Base-by-base conservation (phyloP, 2,329 filamentous ascomycete species). In the Aspergillus sp. region DNA sequence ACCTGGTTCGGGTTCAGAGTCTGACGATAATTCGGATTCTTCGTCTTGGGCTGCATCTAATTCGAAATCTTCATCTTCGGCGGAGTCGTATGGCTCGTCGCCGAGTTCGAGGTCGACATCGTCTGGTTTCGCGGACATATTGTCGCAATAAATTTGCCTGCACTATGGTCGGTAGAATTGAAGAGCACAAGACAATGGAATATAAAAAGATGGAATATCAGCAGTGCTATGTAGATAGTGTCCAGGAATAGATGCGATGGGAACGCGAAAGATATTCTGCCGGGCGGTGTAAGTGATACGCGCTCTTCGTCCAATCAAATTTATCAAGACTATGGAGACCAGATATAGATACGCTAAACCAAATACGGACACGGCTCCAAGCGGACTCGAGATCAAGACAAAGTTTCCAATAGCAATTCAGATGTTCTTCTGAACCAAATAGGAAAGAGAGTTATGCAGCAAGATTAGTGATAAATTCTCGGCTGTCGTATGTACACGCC, bases 51-150 rank as follows among this genome's bases (percentile, higher is more conserved):
- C 60, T 6, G 53, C 57, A 35, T 68, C 67, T 35, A 68, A 51
- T 42, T 67, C 55, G 44, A 69, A 70, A 49, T 67, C 67, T 53
- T 67, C 64, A 52, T 70, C 67, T 46, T 68, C 66, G 20, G 60
- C 61, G 15, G 67, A 70, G 49, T 68, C 58, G 35, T 70, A 70
- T 1, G 51, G 52, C 30, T 70, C 67, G n/a, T 67, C 59, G 12
- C 66, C 61, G 2, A 63, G 44, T 4, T 64, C 60, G 23, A 59
- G 47, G 20, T 54, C 52, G n/a, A 45, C 27, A 7, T 46, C n/a
- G 13, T 35, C 13, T 5, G 15, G 13, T 39, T 39, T 30, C 7
- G 25, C 25, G 9, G 25, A 30, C 25, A 30, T 30, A 12, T 12
- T 4, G 25, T 30, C 25, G 12, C 25, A 4, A 4, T 12, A 30